Percentiles rank a stretch among this genome's conserved stretches.
Evolutionary conservation across 306 rosid species (phyloP).

Genomic region (Acacia acuminata): DNA sequence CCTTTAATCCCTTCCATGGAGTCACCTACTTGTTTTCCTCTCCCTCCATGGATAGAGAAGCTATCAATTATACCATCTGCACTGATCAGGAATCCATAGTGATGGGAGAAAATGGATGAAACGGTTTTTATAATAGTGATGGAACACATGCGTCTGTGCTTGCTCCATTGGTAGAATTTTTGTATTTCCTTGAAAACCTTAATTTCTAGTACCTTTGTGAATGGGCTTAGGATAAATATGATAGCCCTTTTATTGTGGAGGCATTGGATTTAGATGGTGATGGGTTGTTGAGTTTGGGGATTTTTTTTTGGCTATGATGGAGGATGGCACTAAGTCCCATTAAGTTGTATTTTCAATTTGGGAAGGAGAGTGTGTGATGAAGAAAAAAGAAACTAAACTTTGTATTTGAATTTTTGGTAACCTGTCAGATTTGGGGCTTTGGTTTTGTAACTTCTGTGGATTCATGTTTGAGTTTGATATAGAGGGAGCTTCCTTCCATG

Average conservation of each 20-base stretch:
- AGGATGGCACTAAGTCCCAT: neutral
- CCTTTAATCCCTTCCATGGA: neutral
- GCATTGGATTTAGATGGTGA: slow-evolving; percentile 4
- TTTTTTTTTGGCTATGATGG: neutral
- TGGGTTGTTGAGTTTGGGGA: neutral
- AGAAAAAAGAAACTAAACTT: neutral
- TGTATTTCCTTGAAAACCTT: neutral
- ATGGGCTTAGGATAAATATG: neutral
- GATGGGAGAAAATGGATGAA: neutral
- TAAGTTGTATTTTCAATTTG: neutral
- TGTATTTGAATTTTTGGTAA: neutral
- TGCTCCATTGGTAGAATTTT: neutral
- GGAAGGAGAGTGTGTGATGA: neutral
- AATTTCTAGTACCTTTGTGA: neutral
- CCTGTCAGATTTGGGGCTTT: neutral
- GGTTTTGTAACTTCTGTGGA: neutral
- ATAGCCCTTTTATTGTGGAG: neutral
- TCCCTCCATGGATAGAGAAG: neutral
- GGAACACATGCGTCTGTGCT: neutral
- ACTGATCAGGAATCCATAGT: neutral
- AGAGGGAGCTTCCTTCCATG: neutral
- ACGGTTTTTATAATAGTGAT: neutral
- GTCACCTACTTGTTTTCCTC: neutral
- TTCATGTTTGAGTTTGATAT: neutral
- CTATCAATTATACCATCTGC: neutral